Evolutionary conservation across 108 stramenopile genomes (phyloP), one percentile per base, ranked within the genome.

Genomic region (Fragilariopsis cylindrus): DNA sequence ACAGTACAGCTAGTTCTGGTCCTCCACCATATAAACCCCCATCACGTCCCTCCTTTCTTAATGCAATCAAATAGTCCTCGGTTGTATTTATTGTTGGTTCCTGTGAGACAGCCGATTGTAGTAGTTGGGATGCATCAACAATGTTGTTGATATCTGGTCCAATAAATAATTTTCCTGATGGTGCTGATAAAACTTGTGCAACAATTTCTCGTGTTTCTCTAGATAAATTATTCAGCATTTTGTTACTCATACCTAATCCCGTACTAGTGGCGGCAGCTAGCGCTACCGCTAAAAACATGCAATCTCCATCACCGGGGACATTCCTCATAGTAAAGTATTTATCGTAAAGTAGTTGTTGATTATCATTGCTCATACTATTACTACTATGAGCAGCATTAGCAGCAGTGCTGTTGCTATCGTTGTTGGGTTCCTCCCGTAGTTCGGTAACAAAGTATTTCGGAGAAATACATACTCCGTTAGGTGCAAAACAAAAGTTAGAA

Each of bases 1-100:
- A 72, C 60, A 92, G 65, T 3, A 84, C 88, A 30, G 88, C 90
- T 57, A 92, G 73, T 71, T 92, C 92, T 11, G 89, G 89, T 12
- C 92, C 92, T 19, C 92, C 92, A 0, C 89, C 92, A 41, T 90
- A 84, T 57, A 92, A 55, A 4, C 87, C 88, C 30, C 89, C 89
- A 46, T 81, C 16, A n/a, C 65, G 74, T 11, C 90, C 90, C 48
- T 78, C 76, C 60, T 53, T 74, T 16, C 87, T 76, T 46, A 92
- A 69, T 47, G 45, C 69, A 39, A 43, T 30, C 30, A 92, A 64
- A 68, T 90, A 90, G 12, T 85, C 83, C 18, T 89, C 85, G 5
- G 77, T 66, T 1, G 53, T 57, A 40, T 78, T 56, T 12, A 42
- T 57, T 16, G 79, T 57, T 12, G 87, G 53, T 76, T 90, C 91